phyloP scores from a whole-genome alignment of 2,329 filamentous ascomycete genomes.

The Colletotrichum coccodes region DNA sequence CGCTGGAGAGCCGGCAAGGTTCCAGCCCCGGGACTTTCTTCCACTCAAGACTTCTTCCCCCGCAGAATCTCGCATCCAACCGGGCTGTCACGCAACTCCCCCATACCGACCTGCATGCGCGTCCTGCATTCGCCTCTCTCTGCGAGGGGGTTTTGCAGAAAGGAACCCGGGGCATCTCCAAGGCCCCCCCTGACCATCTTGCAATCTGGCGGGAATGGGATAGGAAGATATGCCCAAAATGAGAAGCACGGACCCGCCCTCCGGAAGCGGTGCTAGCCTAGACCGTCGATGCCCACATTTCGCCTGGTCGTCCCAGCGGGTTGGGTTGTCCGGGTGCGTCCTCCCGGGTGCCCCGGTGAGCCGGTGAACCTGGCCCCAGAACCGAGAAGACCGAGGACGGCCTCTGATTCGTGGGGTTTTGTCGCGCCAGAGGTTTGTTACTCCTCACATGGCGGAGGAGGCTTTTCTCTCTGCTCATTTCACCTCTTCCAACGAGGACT shows the following conservation, averaged over 20 bases:
- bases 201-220: not conserved
- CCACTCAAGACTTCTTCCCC: not conserved
- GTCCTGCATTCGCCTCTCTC: not conserved
- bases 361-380: not conserved
- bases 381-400: not conserved
- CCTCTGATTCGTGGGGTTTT: conserved; percentile 16
- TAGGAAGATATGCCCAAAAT: not conserved
- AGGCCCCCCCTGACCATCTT: not conserved
- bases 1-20: not conserved
- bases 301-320: not conserved
- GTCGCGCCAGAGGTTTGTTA: not conserved
- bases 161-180: not conserved
- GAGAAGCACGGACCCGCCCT: conserved; percentile 14
- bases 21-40: not conserved
- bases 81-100: not conserved
- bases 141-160: not conserved
- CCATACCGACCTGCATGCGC: not conserved
- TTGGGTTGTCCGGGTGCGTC: conserved; percentile 1
- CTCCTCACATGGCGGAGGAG: not conserved
- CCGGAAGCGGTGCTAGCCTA: conserved; percentile 9
- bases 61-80: not conserved
- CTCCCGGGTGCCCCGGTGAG: conserved; percentile 15
- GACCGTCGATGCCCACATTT: not conserved
- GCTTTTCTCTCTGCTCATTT: not conserved
- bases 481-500: no score